Evolutionary conservation across 495 filamentous ascomycete species (phyloP).

Genomic region (Amniculicola lignicola): DNA sequence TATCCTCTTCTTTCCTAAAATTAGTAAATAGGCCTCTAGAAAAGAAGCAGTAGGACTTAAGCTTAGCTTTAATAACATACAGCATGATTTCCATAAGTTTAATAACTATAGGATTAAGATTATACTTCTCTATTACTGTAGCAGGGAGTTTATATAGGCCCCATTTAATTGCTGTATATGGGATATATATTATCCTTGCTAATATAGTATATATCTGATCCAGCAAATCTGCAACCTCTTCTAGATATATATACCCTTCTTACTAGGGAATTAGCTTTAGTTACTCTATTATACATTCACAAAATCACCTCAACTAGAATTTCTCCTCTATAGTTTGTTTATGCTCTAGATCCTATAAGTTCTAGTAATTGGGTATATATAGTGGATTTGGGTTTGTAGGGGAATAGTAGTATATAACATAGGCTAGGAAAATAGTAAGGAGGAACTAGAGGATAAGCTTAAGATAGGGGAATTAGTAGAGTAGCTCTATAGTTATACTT

Average conservation of each 20-base stretch:
- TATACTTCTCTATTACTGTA: neutral
- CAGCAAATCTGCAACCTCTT: constrained; percentile 2
- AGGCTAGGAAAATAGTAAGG: neutral
- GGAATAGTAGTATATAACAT: neutral
- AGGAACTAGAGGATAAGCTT: neutral
- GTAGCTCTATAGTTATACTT: neutral
- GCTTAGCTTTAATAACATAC: neutral
- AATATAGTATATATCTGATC: constrained; percentile 9
- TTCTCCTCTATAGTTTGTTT: neutral
- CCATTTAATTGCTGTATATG: constrained; percentile 4
- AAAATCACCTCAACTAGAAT: neutral
- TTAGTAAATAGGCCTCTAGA: constrained; percentile 3
- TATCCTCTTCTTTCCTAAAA: constrained; percentile 6
- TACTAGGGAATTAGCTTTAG: neutral
- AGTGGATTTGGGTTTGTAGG: neutral
- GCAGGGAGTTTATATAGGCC: neutral
- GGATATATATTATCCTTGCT: constrained; percentile 9
- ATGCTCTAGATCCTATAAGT: no score
- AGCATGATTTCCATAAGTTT: neutral
- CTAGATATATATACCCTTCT: neutral
- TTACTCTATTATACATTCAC: neutral
- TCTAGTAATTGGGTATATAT: neutral
- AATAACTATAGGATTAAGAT: constrained; percentile 2
- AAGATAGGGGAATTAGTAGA: neutral
- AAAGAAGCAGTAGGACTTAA: neutral